Evolutionary conservation across 345 rosid species (phyloP).

Genomic region (Cochlearia excelsa): DNA sequence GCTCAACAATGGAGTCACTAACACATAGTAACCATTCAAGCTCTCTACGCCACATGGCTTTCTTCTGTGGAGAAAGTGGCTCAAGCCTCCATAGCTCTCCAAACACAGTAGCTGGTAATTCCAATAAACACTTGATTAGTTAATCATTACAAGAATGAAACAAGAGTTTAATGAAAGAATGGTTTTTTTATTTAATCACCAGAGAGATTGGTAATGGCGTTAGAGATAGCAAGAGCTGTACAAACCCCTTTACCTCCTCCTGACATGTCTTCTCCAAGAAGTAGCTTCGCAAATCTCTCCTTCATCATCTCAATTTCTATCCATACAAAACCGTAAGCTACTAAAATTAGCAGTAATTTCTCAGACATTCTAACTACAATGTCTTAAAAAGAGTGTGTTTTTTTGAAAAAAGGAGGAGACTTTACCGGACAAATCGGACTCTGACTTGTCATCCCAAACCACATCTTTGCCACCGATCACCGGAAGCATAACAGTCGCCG

Average conservation of each 20-base stretch:
- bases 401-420: background rate
- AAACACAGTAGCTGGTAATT: conserved; percentile 76
- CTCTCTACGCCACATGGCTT: conserved; percentile 91
- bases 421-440: conserved; percentile 65
- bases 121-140: background rate
- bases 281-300: conserved; percentile 95
- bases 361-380: background rate
- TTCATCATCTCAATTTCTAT: conserved; percentile 94
- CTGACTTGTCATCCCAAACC: conserved; percentile 63
- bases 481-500: conserved; percentile 55
- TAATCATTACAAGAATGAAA: background rate
- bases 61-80: conserved; percentile 78
- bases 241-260: conserved; percentile 99
- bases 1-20: conserved; percentile 94
- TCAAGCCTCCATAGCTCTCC: conserved; percentile 96
- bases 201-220: conserved; percentile 97
- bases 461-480: conserved; percentile 59
- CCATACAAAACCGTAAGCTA: background rate
- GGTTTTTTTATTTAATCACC: conserved; percentile 36
- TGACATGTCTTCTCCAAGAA: conserved; percentile 98
- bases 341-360: too few relatives aligned
- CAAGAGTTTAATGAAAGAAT: background rate
- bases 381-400: background rate
- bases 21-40: conserved; percentile 94
- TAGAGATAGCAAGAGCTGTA: conserved; percentile 94